These are phyloP conservation scores for Moesziomyces sp. DNA, from an alignment of 1,284 basidiomycete genomes.

Conservation along the genomic window DNA sequence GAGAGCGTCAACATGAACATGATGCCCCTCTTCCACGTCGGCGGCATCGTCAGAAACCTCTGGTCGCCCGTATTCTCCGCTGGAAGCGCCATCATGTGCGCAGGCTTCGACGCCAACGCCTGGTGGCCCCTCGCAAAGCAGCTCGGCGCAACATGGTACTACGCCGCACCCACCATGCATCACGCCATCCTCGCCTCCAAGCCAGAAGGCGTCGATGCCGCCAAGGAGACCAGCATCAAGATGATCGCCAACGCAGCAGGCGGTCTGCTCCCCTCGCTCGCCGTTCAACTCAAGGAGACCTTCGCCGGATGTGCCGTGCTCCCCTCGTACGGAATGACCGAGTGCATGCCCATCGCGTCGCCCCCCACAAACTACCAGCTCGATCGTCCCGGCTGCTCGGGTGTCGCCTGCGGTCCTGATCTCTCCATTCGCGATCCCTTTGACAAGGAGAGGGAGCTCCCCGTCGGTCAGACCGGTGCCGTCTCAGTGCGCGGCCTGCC, in stretches of 20 bases:
- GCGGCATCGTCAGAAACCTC: slow-evolving; percentile 66
- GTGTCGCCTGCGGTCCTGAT: slow-evolving; percentile 66
- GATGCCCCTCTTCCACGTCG: slow-evolving; percentile 68
- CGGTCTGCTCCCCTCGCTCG: slow-evolving; percentile 66
- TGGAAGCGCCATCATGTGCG: slow-evolving; percentile 66
- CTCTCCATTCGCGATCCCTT: slow-evolving; percentile 66
- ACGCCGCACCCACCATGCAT: slow-evolving; percentile 68
- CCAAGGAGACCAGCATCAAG: slow-evolving; percentile 59
- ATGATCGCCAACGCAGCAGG: slow-evolving; percentile 68
- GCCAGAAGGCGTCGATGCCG: slow-evolving; percentile 59
- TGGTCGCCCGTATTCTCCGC: slow-evolving; percentile 66
- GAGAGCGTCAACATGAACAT: slow-evolving; percentile 68
- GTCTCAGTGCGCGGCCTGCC: slow-evolving; percentile 66
- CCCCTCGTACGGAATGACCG: slow-evolving; percentile 68
- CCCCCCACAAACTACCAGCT: slow-evolving; percentile 66
- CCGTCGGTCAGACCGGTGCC: slow-evolving; percentile 64
- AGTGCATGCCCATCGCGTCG: slow-evolving; percentile 68
- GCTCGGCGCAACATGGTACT: slow-evolving; percentile 67
- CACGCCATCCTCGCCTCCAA: slow-evolving; percentile 66
- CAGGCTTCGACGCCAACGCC: slow-evolving; percentile 65
- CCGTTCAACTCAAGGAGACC: slow-evolving; percentile 65
- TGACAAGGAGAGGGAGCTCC: slow-evolving; percentile 63
- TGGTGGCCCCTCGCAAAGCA: slow-evolving; percentile 66
- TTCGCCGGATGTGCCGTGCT: slow-evolving; percentile 63
- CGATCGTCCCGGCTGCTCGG: slow-evolving; percentile 66